Percentiles rank a stretch among this genome's conserved stretches.
phyloP scores from a whole-genome alignment of 202 grass and related monocot species.

The Dendrocalamus latiflorus region DNA sequence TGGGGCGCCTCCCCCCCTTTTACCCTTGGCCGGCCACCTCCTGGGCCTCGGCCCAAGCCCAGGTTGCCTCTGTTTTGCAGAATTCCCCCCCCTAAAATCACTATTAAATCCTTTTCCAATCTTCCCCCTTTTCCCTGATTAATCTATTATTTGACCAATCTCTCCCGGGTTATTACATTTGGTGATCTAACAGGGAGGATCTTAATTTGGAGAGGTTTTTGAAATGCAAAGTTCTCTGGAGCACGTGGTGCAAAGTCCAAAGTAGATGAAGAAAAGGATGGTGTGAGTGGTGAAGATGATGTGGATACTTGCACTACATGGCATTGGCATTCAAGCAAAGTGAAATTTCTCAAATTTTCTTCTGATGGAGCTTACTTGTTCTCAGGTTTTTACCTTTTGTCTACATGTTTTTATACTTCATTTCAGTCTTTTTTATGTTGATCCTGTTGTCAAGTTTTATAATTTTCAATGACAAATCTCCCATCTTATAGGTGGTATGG shows the following conservation, averaged over 20 bases:
- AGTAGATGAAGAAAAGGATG: slow-evolving; percentile 56
- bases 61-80: too few relatives aligned
- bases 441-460: not conserved
- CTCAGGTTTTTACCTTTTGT: slow-evolving; percentile 62
- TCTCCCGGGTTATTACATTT: too few relatives aligned
- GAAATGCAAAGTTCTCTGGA: slow-evolving; percentile 53
- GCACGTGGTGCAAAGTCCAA: slow-evolving; percentile 22
- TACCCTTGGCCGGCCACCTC: too few relatives aligned
- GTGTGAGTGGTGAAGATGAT: slow-evolving; percentile 66
- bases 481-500: slow-evolving; percentile 68
- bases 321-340: slow-evolving; percentile 79
- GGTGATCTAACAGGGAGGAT: slow-evolving; percentile 77
- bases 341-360: too few relatives aligned
- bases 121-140: too few relatives aligned
- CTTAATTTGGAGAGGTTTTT: slow-evolving; percentile 75
- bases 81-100: too few relatives aligned
- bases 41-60: too few relatives aligned
- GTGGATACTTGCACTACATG: slow-evolving; percentile 70
- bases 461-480: not conserved
- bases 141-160: too few relatives aligned
- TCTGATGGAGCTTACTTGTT: slow-evolving; percentile 87
- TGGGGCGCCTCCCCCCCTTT: too few relatives aligned
- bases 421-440: not conserved
- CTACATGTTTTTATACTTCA: not conserved
- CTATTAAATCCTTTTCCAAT: too few relatives aligned